Evolutionary conservation across 2,329 filamentous ascomycete genomes (phyloP).

Genomic region (Monilinia fructigena): DNA sequence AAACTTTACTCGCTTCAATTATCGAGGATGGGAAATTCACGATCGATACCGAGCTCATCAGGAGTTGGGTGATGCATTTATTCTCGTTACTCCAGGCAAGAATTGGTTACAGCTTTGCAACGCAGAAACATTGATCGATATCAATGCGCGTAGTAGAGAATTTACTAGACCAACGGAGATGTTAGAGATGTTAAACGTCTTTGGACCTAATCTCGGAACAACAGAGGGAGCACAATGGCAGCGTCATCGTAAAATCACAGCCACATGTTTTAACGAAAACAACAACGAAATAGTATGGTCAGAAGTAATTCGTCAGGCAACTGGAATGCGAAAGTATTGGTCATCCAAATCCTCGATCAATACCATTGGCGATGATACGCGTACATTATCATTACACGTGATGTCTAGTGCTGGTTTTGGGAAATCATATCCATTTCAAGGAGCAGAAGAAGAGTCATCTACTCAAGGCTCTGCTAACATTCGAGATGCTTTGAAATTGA

Average conservation of each 20-base stretch:
- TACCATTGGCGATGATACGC: constrained; percentile 14
- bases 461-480: neutral
- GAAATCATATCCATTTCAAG: constrained; percentile 16
- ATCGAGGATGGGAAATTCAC: constrained; percentile 20
- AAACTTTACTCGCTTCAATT: constrained; percentile 20
- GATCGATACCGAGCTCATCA: constrained; percentile 19
- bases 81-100: constrained; percentile 18
- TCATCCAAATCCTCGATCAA: constrained; percentile 2
- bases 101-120: constrained; percentile 20
- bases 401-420: constrained; percentile 21
- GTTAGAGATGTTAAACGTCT: constrained; percentile 18
- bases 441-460: constrained; percentile 2
- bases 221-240: constrained; percentile 21
- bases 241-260: constrained; percentile 19
- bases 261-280: constrained; percentile 13
- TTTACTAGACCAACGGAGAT: constrained; percentile 17
- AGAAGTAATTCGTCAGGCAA: constrained; percentile 18
- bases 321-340: constrained; percentile 15
- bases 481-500: constrained; percentile 14
- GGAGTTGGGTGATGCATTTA: constrained; percentile 19
- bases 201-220: constrained; percentile 15
- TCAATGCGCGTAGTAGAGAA: neutral
- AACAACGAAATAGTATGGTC: constrained; percentile 16
- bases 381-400: constrained; percentile 16
- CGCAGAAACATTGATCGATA: constrained; percentile 10